phyloP scores from a whole-genome alignment of 768 basidiomycete genomes.

The Lactifluus piperatus region DNA sequence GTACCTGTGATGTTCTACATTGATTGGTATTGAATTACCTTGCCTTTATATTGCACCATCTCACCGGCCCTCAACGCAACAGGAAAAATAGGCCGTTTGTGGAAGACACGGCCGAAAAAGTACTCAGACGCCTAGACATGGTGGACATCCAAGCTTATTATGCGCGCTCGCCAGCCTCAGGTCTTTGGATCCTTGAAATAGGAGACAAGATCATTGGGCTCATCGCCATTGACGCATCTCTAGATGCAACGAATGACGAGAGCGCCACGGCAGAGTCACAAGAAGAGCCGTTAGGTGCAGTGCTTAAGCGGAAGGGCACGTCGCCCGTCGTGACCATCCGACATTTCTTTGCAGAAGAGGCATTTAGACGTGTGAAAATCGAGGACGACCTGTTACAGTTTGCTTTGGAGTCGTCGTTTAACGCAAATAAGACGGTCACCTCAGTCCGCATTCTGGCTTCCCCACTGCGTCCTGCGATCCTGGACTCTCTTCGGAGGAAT shows the following conservation, averaged over 20 bases:
- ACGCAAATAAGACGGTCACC: constrained; percentile 33
- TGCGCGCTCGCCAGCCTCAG: constrained; percentile 49
- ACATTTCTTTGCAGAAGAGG: constrained; percentile 66
- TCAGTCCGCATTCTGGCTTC: constrained; percentile 40
- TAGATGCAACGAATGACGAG: constrained; percentile 30
- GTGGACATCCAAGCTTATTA: constrained; percentile 47
- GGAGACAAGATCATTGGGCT: constrained; percentile 53
- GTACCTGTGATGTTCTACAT: constrained; percentile 56
- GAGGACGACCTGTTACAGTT: constrained; percentile 60
- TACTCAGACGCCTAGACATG: constrained; percentile 51
- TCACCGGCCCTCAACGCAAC: background rate
- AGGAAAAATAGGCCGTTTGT: constrained; percentile 69
- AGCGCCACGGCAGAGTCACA: constrained; percentile 20
- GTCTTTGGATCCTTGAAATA: constrained; percentile 62
- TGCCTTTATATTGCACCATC: background rate
- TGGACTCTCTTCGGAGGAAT: constrained; percentile 35
- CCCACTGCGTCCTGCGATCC: constrained; percentile 43
- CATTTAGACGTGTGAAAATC: constrained; percentile 45
- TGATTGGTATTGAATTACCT: constrained; percentile 47
- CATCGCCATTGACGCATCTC: constrained; percentile 59
- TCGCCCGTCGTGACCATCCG: constrained; percentile 56
- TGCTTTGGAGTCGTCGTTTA: constrained; percentile 52
- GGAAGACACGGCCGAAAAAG: constrained; percentile 43
- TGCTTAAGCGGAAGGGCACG: constrained; percentile 27
- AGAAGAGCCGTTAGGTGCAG: constrained; percentile 14